Percentiles rank a stretch among this genome's conserved stretches.
These are phyloP conservation scores for Aspergillus pseudoglaucus DNA, from an alignment of 2,329 filamentous ascomycete species.

Conservation along the genomic window DNA sequence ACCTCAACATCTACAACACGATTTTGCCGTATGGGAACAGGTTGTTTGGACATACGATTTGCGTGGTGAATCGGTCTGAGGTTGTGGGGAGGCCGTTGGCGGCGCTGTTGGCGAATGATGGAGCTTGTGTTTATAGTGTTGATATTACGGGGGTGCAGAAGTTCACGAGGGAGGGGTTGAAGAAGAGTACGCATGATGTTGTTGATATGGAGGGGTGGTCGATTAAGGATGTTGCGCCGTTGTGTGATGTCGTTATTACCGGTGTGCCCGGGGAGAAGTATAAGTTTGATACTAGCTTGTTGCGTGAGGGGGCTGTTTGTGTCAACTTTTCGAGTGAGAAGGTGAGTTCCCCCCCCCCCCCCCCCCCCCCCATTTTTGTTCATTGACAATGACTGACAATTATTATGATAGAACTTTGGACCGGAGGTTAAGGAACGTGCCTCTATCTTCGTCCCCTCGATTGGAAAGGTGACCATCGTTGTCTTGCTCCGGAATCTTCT, in stretches of 20 bases:
- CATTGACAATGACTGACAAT: too few relatives aligned
- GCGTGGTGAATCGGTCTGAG: conserved; percentile 92
- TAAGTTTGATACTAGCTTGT: conserved; percentile 77
- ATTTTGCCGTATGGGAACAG: conserved; percentile 89
- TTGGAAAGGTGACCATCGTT: conserved; percentile 95
- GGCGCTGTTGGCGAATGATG: conserved; percentile 90
- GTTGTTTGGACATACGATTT: conserved; percentile 87
- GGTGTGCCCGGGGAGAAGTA: conserved; percentile 83
- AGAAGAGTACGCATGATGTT: conserved; percentile 79
- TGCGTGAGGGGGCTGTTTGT: conserved; percentile 90
- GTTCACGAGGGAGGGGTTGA: conserved; percentile 84
- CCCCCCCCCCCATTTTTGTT: neutral
- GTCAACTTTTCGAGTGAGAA: conserved; percentile 96
- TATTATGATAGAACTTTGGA: conserved; percentile 61
- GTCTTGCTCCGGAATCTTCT: conserved; percentile 83
- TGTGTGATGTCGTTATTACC: conserved; percentile 91
- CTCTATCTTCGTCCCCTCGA: conserved; percentile 92
- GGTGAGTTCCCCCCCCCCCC: conserved; percentile 32
- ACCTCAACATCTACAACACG: conserved; percentile 92
- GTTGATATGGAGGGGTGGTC: conserved; percentile 73
- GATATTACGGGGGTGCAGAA: conserved; percentile 87
- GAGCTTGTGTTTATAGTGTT: conserved; percentile 89
- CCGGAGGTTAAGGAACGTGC: conserved; percentile 90
- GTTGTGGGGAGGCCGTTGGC: conserved; percentile 91
- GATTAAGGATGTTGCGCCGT: conserved; percentile 71